phyloP scores from a whole-genome alignment of 805 yeast species.

The Barnettozyma siamensis region DNA sequence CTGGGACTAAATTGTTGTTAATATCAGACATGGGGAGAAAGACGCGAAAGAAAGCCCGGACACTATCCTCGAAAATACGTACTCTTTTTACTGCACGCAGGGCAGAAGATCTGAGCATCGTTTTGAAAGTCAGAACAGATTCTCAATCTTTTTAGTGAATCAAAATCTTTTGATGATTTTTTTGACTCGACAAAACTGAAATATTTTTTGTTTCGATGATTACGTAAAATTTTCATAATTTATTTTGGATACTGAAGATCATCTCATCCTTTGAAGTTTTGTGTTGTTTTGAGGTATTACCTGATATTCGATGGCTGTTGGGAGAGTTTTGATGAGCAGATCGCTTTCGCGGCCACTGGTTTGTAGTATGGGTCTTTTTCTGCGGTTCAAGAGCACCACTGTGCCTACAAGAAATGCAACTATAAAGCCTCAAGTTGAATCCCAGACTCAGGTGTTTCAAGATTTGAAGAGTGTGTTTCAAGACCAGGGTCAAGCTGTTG shows the following conservation, averaged over 20 bases:
- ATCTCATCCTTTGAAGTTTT: neutral
- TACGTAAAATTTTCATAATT: neutral
- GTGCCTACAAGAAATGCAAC: conserved; percentile 1
- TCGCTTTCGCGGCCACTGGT: neutral
- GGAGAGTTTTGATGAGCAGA: neutral
- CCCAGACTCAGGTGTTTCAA: neutral
- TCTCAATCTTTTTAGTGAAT: neutral
- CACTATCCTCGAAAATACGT: conserved; percentile 13
- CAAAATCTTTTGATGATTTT: neutral
- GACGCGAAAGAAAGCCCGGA: too few relatives aligned
- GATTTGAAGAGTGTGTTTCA: neutral
- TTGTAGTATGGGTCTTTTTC: neutral
- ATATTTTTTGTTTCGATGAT: neutral
- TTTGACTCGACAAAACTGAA: neutral
- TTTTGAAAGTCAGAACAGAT: neutral
- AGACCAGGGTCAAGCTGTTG: neutral
- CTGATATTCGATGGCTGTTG: neutral
- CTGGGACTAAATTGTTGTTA: conserved; percentile 6
- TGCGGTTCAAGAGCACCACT: conserved; percentile 2
- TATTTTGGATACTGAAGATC: neutral
- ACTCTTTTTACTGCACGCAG: conserved; percentile 27
- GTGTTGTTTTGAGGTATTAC: too few relatives aligned
- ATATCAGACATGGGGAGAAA: neutral
- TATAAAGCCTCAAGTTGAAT: neutral
- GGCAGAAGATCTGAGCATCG: conserved; percentile 19